Evolutionary conservation across 805 yeast genomes (phyloP), one percentile per base, ranked within the genome.

Genomic region (Yarrowia deformans): DNA sequence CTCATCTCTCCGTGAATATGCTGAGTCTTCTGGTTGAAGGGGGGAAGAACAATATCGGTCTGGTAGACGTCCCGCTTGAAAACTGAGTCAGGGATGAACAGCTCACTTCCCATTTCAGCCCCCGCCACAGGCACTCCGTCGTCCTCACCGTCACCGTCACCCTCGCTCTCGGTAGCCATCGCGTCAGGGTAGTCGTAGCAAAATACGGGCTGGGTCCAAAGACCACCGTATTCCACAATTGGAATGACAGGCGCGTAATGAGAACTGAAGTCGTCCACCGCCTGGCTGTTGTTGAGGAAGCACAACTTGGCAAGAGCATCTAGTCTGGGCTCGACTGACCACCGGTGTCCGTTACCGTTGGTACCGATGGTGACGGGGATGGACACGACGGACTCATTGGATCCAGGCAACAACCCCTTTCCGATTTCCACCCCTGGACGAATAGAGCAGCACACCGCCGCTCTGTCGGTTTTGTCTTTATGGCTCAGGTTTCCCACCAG

Each of bases 221-320:
- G n/a, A 1, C 66, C 66, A 5, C 66, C 66, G 45, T 60, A 60
- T n/a, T 60, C 66, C 8, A 60, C 52, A 1, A 39, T 45, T 1
- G 68, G 56, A 45, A 35, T 40, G 13, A 23, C 18, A 37, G 68
- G 68, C 32, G 48, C 46, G 29, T 48, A 63, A 12, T 23, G 29
- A 4, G 56, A 29, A 18, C 14, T 18, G 29, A 40, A 39, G 18
- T 19, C 46, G 14, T 63, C 56, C 9, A 13, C 18, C 1, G 39
- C 37, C 6, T n/a, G 46, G 48, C 29, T n/a, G 34, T 19, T 14
- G 56, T 63, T 63, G n/a, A 63, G 46, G 29, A 23, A 63, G 32
- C 56, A 63, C 8, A 63, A 48, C 56, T 63, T 63, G 10, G 68
- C 68, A 1, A 63, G 16, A 10, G 56, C 48, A 18, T 63, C 68